phyloP scores from a whole-genome alignment of 169 alveolate species.

The Plasmodium malariae region DNA sequence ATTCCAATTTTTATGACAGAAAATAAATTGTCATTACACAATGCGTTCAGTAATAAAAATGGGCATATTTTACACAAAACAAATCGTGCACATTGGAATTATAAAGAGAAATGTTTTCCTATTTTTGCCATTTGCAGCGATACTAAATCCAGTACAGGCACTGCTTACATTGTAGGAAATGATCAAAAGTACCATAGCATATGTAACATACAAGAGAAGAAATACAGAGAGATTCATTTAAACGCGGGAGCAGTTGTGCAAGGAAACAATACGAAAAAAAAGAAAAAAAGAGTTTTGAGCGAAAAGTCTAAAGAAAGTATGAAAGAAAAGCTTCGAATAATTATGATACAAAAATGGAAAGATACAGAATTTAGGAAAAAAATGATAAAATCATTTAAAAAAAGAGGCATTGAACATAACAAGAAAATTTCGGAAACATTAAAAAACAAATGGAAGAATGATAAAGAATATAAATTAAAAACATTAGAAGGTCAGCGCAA shows the following conservation, averaged over 20 bases:
- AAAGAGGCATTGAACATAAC: conserved; percentile 57
- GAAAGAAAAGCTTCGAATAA: conserved; percentile 37
- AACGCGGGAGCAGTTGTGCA: neutral
- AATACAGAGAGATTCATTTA: neutral
- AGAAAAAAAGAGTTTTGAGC: conserved; percentile 25
- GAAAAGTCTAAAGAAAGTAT: conserved; percentile 59
- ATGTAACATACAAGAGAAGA: neutral
- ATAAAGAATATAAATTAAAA: conserved; percentile 53
- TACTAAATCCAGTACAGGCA: neutral
- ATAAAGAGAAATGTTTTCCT: neutral
- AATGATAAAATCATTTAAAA: conserved; percentile 58
- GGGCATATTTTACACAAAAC: neutral
- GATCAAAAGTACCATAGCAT: neutral
- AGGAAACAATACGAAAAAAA: neutral
- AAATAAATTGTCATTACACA: neutral
- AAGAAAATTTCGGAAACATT: conserved; percentile 68
- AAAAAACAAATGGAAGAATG: conserved; percentile 73
- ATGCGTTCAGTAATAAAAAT: neutral
- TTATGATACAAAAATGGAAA: conserved; percentile 67
- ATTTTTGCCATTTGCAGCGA: neutral
- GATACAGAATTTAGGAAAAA: conserved; percentile 65
- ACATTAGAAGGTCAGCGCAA: conserved; percentile 74
- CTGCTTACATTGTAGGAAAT: neutral
- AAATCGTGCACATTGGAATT: neutral
- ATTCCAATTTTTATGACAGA: neutral